Evolutionary conservation across 352 stramenopile genomes (phyloP), one percentile per base, ranked within the genome.

Genomic region (Pythium aquatile): DNA sequence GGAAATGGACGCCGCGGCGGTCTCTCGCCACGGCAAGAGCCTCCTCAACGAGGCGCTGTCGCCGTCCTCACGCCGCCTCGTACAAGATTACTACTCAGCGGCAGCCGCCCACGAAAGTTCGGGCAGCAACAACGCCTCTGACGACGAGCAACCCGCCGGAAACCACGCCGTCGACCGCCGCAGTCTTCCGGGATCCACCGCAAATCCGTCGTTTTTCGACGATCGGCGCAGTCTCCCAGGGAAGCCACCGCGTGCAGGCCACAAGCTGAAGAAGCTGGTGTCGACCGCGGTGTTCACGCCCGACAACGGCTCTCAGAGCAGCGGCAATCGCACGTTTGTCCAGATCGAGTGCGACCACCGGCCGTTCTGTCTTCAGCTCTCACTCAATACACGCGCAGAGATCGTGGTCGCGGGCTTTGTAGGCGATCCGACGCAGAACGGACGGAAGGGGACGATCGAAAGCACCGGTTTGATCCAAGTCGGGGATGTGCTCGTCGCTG

Each of bases 11-110:
- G 28, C 46, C 24, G 4, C 46, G 59, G 56, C 69, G 57, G 58
- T 75, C 44, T 73, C 76, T 44, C 62, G 57, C 37, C 68, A 69
- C 16, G 75, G 76, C 33, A 58, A 61, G 29, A 86, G 75, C 40
- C 67, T 87, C 55, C 66, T 91, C 39, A 73, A 78, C 61, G 79
- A 90, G 51, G 77, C 79, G 40, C 69, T 89, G 30, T 89, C 82
- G 42, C 82, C 82, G 7, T 75, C 74, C 9, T 79, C 77, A 11
- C 72, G 65, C 58, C 66, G 75, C 24, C 61, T 83, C 37, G 76
- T 90, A 30, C 68, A 74, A 10, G 79, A 85, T 11, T 87, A 83
- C 59, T 67, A 87, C 42, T 61, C 76, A 14, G 59, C 65, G 16
- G 58, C 48, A 5, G 62, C 70, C 4, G 55, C 20, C 14, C 29